Base-by-base conservation (phyloP, 2,329 filamentous ascomycete species). In the Plectosphaerella cucumerina region DNA sequence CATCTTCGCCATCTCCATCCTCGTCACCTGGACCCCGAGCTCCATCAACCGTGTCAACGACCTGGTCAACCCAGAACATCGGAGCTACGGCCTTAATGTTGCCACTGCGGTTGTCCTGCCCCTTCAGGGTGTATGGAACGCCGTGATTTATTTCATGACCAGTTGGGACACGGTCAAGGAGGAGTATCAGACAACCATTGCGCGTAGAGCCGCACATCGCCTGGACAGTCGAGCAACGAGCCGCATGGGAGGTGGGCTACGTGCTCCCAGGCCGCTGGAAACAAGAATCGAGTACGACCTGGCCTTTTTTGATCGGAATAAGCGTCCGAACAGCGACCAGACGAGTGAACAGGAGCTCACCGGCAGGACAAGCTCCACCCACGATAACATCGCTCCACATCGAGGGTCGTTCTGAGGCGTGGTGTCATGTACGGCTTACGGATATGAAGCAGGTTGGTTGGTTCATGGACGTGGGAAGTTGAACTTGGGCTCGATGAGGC, bases 61-160 rank as follows among this genome's bases (percentile, higher is more conserved):
- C 55, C 77, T 90, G 56, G 68, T 83, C 8, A 68, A 79, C 47
- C 79, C 80, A 0, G 62, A 74, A 12, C 59, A 70, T 9, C 73
- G 76, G 26, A 78, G 75, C 52, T 92, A 84, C 62, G 78, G 76
- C 11, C 80, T 90, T 47, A 86, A 88, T 62, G 77, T 90, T 47
- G 79, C 82, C 1, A 84, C 85, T 6, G 84, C 86, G 2, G 75
- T 89, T 2, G 88, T 92, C 0, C 73, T 93, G 4, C 88, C 89
- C 0, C 73, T 90, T 1, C 89, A 93, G 65, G 89, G 89, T 1
- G 80, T 90, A 31, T 92, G 89, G 87, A 93, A 93, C 62, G 80
- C 84, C 26, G 70, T 89, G 48, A 89, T 94, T 50, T 93, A 91
- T 68, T 81, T 87, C 53, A 78, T 80, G 5, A 88, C 87, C 2